Evolutionary conservation across 108 stramenopile species (phyloP), one percentile per base, ranked within the genome.

Genomic region (Cyclostephanos tholiformis): DNA sequence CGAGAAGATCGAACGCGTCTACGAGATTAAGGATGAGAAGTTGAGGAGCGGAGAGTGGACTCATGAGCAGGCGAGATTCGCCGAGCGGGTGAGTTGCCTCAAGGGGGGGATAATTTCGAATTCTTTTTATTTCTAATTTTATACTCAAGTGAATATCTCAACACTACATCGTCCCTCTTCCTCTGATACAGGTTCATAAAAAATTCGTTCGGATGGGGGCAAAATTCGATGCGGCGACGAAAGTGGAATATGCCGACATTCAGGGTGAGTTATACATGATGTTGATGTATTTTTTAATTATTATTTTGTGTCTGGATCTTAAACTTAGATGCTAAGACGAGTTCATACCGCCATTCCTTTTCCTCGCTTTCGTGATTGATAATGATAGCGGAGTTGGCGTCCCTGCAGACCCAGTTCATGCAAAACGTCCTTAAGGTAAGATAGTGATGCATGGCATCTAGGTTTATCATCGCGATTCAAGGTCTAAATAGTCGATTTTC

Each of bases 181-280:
- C 41, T 10, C n/a, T n/a, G n/a, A 41, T 36, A 41, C 4, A 41
- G 41, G 41, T 41, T 10, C 84, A 92, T 63, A 53, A 81, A 51
- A 83, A 80, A 64, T 92, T 92, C 85, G 73, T 75, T 7, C 69
- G 91, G 14, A 80, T 82, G 55, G 91, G 91, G 12, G 91, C 89
- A 10, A 61, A 78, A 23, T 79, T 92, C 39, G 63, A 76, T 67
- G 63, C 55, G n/a, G 82, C 77, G 11, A 62, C 65, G 48, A 85
- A 85, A 81, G 36, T 73, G 51, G 88, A 88, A 39, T 82, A 88
- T 70, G 85, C 85, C 6, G 86, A 90, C 39, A 77, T 92, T 44
- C 62, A 85, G 58, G 76, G 76, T 77, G 39, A 69, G 76, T 46
- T 22, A 14, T 41, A 12, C 4, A 10, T n/a, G n/a, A n/a, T n/a